Base-by-base conservation (phyloP, 352 stramenopile species). In the Globisporangium abappressorium region DNA sequence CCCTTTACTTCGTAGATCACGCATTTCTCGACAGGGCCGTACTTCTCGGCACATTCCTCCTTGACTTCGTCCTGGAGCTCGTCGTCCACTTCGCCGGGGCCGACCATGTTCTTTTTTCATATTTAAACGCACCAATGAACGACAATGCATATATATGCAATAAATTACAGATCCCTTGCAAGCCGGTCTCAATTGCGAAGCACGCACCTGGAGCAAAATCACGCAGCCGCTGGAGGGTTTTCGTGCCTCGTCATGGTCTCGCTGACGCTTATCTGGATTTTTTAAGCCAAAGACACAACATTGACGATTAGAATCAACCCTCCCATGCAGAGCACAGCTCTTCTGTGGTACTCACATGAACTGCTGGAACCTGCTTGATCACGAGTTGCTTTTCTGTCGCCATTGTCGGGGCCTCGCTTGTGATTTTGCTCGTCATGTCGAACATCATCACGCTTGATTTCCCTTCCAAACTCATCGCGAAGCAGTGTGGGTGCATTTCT, bases 21-120 rank as follows among this genome's bases (percentile, higher is more conserved):
- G 63, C 90, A 97, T 28, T 87, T 84, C 22, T 54, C 66, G 7
- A 98, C 92, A 9, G 79, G 75, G 0, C 92, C 92, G 62, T 97
- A 97, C 68, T 87, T 95, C 38, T 79, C 72, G 1, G 72, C 66
- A 62, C 91, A 98, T 70, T 98, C 92, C 49, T 92, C 85, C 66
- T 90, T 94, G 8, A 94, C 90, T 78, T 98, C 92, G 6, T 85
- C 84, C 71, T 96, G 73, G 14, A 98, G 70, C 41, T 95, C 86
- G 26, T 92, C 85, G 66, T 97, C 92, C 7, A 97, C 92, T 78
- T 98, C 89, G 15, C 86, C 90, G 14, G 88, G 87, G 18, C 81
- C 88, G 54, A 98, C 90, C 91, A 98, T 97, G 74, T 98, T 98
- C 86, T 97, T 51, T 41, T 47, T 24, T 51, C 43, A 12, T 51